phyloP scores from a whole-genome alignment of 2,329 filamentous ascomycete genomes.

The Ophiocordyceps camponoti-saundersi region DNA sequence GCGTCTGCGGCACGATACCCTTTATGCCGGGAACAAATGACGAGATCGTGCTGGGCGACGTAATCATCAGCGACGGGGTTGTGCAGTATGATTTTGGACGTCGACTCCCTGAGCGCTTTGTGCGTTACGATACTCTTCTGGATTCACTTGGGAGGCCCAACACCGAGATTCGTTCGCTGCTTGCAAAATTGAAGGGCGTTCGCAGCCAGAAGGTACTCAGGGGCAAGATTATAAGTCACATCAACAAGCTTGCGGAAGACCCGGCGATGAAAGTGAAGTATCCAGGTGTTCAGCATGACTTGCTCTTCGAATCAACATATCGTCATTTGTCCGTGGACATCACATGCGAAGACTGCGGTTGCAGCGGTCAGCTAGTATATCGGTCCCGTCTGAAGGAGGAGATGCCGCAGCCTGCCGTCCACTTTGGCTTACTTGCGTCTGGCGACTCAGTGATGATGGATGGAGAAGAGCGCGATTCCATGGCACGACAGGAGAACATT shows the following conservation, averaged over 20 bases:
- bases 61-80: slow-evolving; percentile 12
- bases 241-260: neutral
- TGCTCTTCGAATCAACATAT: neutral
- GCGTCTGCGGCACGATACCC: slow-evolving; percentile 11
- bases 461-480: slow-evolving; percentile 15
- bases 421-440: slow-evolving; percentile 20
- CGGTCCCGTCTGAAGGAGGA: slow-evolving; percentile 6
- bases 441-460: slow-evolving; percentile 22
- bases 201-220: neutral
- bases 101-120: slow-evolving; percentile 8
- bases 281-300: neutral
- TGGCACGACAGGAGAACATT: slow-evolving; percentile 10
- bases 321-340: neutral
- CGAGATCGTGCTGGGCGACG: slow-evolving; percentile 14
- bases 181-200: slow-evolving; percentile 8
- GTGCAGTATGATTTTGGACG: slow-evolving; percentile 14
- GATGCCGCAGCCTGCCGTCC: slow-evolving; percentile 6
- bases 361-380: neutral
- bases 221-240: neutral
- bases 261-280: neutral
- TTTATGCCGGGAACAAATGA: slow-evolving; percentile 7
- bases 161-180: slow-evolving; percentile 11
- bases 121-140: slow-evolving; percentile 8
- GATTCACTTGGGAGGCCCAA: slow-evolving; percentile 10
- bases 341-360: neutral